Percentiles rank a stretch among this genome's conserved stretches.
phyloP scores from a whole-genome alignment of 805 yeast genomes.

The Sugiyamaella chiloensis region DNA sequence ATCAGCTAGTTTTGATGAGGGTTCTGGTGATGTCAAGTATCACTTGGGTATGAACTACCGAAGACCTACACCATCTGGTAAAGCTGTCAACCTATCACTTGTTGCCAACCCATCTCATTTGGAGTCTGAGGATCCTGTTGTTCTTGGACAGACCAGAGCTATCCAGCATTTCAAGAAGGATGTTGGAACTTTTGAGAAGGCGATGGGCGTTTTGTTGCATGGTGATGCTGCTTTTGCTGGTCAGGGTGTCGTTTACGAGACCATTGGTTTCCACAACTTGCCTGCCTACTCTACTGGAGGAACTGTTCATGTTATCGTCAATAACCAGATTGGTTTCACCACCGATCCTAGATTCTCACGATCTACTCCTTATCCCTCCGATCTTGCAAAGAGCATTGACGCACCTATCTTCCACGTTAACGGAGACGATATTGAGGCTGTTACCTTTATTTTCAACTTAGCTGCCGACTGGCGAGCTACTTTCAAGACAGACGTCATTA shows the following conservation, averaged over 20 bases:
- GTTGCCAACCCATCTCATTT: conserved; percentile 99
- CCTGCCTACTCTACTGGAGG: conserved; percentile 99
- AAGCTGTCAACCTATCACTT: conserved; percentile 87
- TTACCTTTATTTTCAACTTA: conserved; percentile 84
- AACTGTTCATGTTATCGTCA: conserved; percentile 91
- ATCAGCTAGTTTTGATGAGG: conserved; percentile 85
- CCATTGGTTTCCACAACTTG: conserved; percentile 88
- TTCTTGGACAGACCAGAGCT: conserved; percentile 96
- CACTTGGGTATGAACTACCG: conserved; percentile 99
- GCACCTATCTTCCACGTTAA: conserved; percentile 99
- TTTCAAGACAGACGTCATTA: conserved; percentile 93
- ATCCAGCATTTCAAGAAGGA: conserved; percentile 89
- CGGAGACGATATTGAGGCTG: conserved; percentile 96
- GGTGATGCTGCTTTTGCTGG: conserved; percentile 99
- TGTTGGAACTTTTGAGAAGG: conserved; percentile 76
- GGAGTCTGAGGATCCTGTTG: conserved; percentile 99
- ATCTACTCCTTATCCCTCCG: conserved; percentile 97
- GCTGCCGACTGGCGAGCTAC: conserved; percentile 99
- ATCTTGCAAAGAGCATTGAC: conserved; percentile 91
- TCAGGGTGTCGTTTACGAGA: conserved; percentile 98
- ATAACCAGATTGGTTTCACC: conserved; percentile 99
- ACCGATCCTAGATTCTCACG: conserved; percentile 97
- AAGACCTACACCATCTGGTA: conserved; percentile 98
- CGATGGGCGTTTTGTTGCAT: conserved; percentile 88
- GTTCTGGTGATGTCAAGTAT: conserved; percentile 98